Conservation (phyloP, 495 filamentous ascomycete species). For the Diplogelasinospora grovesii region DNA sequence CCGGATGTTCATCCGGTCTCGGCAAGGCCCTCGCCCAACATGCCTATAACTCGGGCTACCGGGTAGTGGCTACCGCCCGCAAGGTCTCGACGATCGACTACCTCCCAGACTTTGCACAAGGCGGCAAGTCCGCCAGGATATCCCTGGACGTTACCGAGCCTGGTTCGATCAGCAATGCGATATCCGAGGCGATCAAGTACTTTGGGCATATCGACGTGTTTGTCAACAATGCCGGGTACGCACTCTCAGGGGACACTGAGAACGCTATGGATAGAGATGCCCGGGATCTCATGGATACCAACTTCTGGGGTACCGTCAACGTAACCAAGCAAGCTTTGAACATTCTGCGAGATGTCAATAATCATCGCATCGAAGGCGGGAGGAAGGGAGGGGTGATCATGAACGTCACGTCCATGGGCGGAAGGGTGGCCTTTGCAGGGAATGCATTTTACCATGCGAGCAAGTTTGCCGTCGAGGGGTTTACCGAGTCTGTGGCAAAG, state of each 20-base stretch:
- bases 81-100: constrained; percentile 29
- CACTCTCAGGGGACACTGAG: constrained; percentile 41
- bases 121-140: constrained; percentile 35
- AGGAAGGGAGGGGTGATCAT: constrained; percentile 45
- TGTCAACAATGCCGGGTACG: constrained; percentile 53
- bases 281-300: constrained; percentile 42
- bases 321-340: constrained; percentile 39
- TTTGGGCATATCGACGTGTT: constrained; percentile 48
- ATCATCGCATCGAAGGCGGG: constrained; percentile 16
- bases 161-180: constrained; percentile 33
- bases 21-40: constrained; percentile 38
- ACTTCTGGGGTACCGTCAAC: constrained; percentile 47
- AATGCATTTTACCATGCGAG: constrained; percentile 48
- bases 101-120: constrained; percentile 27
- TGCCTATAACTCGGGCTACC: constrained; percentile 33
- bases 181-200: constrained; percentile 26
- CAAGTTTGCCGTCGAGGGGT: constrained; percentile 52
- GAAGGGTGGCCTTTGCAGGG: constrained; percentile 38
- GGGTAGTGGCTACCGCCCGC: constrained; percentile 44
- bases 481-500: constrained; percentile 45
- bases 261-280: constrained; percentile 31
- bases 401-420: constrained; percentile 50
- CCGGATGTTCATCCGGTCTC: constrained; percentile 44
- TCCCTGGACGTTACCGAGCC: constrained; percentile 38
- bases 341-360: constrained; percentile 41